Evolutionary conservation across 2,329 filamentous ascomycete genomes (phyloP).

Genomic region (Akanthomyces muscarius): DNA sequence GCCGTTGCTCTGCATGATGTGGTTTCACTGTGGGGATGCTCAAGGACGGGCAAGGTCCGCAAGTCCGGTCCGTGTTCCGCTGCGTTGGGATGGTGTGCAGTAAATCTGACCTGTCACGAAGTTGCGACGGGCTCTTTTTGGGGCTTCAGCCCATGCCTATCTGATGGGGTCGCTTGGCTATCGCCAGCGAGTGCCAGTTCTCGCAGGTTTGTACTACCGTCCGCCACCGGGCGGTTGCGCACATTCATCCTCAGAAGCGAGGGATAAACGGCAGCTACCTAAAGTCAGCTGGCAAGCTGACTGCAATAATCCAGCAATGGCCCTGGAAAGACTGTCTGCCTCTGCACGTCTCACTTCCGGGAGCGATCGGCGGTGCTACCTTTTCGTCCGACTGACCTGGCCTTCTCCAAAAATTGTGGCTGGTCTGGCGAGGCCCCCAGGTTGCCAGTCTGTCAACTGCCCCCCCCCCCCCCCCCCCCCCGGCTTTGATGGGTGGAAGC

Average conservation of each 20-base stretch:
- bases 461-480: not conserved
- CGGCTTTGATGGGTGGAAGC: not conserved
- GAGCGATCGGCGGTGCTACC: not conserved
- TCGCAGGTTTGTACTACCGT: not conserved
- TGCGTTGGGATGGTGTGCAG: constrained; percentile 4
- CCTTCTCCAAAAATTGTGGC: not conserved
- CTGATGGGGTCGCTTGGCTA: not conserved
- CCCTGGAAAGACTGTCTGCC: not conserved
- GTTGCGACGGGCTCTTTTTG: not conserved
- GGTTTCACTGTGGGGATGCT: not conserved
- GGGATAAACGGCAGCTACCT: not conserved
- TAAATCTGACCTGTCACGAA: constrained; percentile 11
- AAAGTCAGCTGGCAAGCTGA: not conserved
- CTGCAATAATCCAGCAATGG: not conserved
- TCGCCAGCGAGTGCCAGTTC: no score
- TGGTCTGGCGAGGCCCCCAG: not conserved
- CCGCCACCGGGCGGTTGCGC: not conserved
- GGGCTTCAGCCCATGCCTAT: not conserved
- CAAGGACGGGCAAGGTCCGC: constrained; percentile 14
- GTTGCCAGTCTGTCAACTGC: not conserved
- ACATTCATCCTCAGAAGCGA: no score
- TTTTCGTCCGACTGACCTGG: not conserved
- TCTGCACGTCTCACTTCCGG: not conserved
- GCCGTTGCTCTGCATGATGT: not conserved
- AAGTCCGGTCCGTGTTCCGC: constrained; percentile 17